Percentiles rank a stretch among this genome's conserved stretches.
These are phyloP conservation scores for Chlamydomonas sphaeroides DNA, from an alignment of 139 green algal species.

Conservation along the genomic window DNA sequence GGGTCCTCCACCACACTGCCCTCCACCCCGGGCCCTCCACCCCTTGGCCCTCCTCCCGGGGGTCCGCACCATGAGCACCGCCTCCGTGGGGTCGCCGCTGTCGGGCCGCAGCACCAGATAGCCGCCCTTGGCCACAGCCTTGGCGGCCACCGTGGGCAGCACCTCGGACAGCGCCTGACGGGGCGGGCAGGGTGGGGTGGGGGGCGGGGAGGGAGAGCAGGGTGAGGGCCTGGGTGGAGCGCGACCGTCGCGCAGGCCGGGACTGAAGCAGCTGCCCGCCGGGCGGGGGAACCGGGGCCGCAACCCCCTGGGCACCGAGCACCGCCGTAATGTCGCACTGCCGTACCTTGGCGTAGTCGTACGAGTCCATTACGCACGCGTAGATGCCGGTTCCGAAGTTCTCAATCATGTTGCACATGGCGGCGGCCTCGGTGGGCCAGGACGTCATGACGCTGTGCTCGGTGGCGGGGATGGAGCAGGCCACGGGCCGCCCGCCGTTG, in stretches of 20 bases:
- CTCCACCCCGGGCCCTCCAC: too few relatives aligned
- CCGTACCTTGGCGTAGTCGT: slow-evolving; percentile 84
- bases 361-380: slow-evolving; percentile 91
- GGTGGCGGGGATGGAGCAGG: slow-evolving; percentile 83
- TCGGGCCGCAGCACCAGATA: slow-evolving; percentile 91
- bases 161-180: slow-evolving; percentile 79
- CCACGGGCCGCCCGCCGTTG: slow-evolving; percentile 85
- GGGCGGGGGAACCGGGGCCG: too few relatives aligned
- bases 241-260: too few relatives aligned
- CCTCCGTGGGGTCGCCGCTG: slow-evolving; percentile 85
- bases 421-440: slow-evolving; percentile 82
- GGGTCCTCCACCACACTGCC: too few relatives aligned
- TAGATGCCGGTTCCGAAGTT: slow-evolving; percentile 84
- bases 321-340: too few relatives aligned
- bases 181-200: not conserved
- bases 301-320: too few relatives aligned
- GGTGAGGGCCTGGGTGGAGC: too few relatives aligned
- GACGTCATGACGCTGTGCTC: slow-evolving; percentile 95
- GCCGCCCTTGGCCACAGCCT: slow-evolving; percentile 76
- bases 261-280: too few relatives aligned
- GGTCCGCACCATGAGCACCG: slow-evolving; percentile 74
- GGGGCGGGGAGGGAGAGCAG: not conserved
- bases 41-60: too few relatives aligned
- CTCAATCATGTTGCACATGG: slow-evolving; percentile 91
- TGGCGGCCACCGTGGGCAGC: slow-evolving; percentile 73